These are phyloP conservation scores for Delphinella strobiligena DNA, from an alignment of 2,329 filamentous ascomycete genomes.

Conservation along the genomic window DNA sequence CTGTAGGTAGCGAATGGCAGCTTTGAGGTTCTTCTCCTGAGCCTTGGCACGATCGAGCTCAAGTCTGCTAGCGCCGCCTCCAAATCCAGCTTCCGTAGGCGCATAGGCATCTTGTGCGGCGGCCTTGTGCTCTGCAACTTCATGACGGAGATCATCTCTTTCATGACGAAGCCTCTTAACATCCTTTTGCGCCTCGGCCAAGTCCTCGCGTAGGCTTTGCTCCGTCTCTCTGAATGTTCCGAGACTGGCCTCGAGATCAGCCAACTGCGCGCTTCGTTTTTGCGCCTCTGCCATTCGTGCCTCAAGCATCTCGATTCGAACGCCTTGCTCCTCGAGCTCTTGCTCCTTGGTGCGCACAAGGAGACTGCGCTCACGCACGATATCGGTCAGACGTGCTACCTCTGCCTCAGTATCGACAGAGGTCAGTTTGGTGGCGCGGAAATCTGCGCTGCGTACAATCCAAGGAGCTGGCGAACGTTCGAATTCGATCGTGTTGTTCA, in stretches of 20 bases:
- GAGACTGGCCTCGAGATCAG: constrained; percentile 50
- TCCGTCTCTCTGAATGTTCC: constrained; percentile 33
- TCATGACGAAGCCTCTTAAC: constrained; percentile 44
- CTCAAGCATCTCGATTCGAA: constrained; percentile 88
- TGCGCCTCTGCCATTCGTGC: constrained; percentile 74
- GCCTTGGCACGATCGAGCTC: constrained; percentile 64
- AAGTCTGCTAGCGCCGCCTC: constrained; percentile 51
- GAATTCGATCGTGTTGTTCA: constrained; percentile 41
- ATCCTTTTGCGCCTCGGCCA: constrained; percentile 37
- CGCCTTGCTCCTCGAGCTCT: constrained; percentile 71
- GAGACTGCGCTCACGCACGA: constrained; percentile 61
- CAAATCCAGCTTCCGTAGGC: constrained; percentile 28
- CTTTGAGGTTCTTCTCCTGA: constrained; percentile 53
- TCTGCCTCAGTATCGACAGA: constrained; percentile 78
- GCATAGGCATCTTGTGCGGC: constrained; percentile 46
- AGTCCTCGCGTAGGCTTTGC: constrained; percentile 25
- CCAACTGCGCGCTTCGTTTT: constrained; percentile 60
- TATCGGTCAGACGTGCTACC: constrained; percentile 65
- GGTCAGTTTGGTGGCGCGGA: constrained; percentile 70
- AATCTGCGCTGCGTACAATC: constrained; percentile 67
- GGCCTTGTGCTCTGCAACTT: constrained; percentile 46
- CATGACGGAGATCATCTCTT: constrained; percentile 51
- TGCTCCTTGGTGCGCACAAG: constrained; percentile 48
- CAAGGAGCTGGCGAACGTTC: constrained; percentile 67
- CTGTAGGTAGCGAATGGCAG: constrained; percentile 54